Percentiles rank a stretch among this genome's conserved stretches.
Evolutionary conservation across 345 rosid species (phyloP).

Genomic region (Melaleuca alternifolia): DNA sequence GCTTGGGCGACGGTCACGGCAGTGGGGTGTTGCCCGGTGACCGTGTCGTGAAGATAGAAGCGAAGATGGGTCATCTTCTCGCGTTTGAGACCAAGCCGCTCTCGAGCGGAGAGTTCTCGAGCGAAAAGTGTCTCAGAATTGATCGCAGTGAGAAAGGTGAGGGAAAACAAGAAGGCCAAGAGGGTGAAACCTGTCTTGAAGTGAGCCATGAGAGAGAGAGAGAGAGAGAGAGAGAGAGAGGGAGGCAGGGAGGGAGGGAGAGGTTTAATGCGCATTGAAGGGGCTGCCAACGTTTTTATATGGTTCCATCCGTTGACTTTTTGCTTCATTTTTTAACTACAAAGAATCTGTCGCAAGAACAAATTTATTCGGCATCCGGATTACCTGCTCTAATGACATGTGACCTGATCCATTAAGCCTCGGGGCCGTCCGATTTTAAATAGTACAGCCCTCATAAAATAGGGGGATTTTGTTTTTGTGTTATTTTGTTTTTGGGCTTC

Average conservation of each 20-base stretch:
- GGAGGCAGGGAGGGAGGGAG: neutral
- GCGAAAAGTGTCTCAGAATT: neutral
- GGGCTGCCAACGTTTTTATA: neutral
- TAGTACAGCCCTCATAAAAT: too few relatives aligned
- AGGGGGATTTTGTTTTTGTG: too few relatives aligned
- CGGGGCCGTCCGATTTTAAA: too few relatives aligned
- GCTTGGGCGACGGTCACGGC: slow-evolving; percentile 17
- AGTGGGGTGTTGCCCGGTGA: slow-evolving; percentile 9
- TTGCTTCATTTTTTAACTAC: too few relatives aligned
- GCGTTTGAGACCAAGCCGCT: neutral
- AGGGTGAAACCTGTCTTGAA: neutral
- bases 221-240: neutral
- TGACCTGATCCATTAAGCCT: too few relatives aligned
- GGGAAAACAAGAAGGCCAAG: neutral
- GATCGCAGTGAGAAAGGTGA: neutral
- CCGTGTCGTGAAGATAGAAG: slow-evolving; percentile 26
- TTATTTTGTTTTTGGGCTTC: too few relatives aligned
- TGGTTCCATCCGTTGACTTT: too few relatives aligned
- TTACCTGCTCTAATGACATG: too few relatives aligned
- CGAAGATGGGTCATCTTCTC: slow-evolving; percentile 31
- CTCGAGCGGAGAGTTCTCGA: neutral
- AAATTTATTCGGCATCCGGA: too few relatives aligned
- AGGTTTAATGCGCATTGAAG: neutral
- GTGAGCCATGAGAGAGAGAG: neutral
- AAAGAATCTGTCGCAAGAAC: too few relatives aligned